Evolutionary conservation across 805 yeast genomes (phyloP), one percentile per base, ranked within the genome.

Genomic region (Starmerella geochares): DNA sequence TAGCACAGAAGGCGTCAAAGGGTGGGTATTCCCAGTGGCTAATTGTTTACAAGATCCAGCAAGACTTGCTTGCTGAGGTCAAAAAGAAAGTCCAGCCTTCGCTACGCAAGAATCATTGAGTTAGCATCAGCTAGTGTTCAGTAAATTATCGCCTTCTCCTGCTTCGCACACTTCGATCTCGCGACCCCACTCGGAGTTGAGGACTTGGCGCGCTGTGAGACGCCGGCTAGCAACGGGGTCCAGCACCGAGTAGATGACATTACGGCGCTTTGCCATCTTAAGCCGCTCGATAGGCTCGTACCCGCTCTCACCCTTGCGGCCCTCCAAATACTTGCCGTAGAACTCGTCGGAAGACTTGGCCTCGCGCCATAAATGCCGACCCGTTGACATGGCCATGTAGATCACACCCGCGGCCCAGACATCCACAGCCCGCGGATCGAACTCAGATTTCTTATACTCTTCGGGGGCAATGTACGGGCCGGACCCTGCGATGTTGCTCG

Each of bases 141-240:
- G 10, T 6, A 38, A 8, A 27, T 9, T 38, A 8, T 48, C 45
- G 39, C 50, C 55, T 38, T 73, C 79, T 25, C 83, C 87, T 19
- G 86, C 85, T 40, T 75, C 78, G 64, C 95, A 86, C 24, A 85
- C 79, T 50, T 68, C 73, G 56, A 88, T 86, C 65, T 84, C 94
- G 51, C 96, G 71, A 1, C 92, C 94, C 96, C 96, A 88, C 66
- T 90, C 96, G 63, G 92, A 81, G 60, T 83, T 86, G 62, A 90
- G 71, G 20, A 87, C 79, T 66, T 90, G 96, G 57, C 77, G 77
- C 11, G 92, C 92, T 17, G 83, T 87, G 54, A 90, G 82, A 63
- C 96, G 75, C 61, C 96, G 74, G 20, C 74, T 71, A 3, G 97
- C 94, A 38, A 80, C 77, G 1, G 97, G 96, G 62, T 90, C 96